Evolutionary conservation across 108 stramenopile species (phyloP).

Genomic region (Fragilaria radians): DNA sequence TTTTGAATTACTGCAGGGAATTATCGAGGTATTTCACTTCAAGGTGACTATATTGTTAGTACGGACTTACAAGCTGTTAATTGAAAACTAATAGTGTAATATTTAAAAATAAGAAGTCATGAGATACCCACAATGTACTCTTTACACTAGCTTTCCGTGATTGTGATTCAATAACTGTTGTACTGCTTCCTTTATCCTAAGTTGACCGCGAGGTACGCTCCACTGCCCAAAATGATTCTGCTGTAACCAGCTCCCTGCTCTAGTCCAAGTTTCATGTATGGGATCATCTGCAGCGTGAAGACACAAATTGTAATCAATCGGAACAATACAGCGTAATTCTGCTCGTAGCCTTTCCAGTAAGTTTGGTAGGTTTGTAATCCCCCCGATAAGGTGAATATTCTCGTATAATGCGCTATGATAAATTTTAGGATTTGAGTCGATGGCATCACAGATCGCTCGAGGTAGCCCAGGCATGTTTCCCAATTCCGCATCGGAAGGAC

Average conservation of each 20-base stretch:
- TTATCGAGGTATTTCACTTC: no score
- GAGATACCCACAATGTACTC: no score
- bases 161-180: background rate
- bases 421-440: conserved; percentile 59
- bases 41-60: no score
- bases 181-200: conserved; percentile 7
- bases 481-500: conserved; percentile 87
- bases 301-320: conserved; percentile 54
- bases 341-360: conserved; percentile 53
- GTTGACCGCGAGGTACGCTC: conserved; percentile 30
- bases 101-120: no score
- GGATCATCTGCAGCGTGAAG: conserved; percentile 61
- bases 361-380: conserved; percentile 75
- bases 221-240: conserved; percentile 11
- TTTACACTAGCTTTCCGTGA: background rate
- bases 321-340: conserved; percentile 69
- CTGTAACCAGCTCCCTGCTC: conserved; percentile 17
- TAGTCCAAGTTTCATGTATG: conserved; percentile 28
- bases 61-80: no score
- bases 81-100: no score
- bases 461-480: conserved; percentile 68
- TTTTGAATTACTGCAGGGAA: no score
- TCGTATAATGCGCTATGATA: conserved; percentile 75
- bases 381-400: conserved; percentile 79
- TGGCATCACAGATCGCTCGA: conserved; percentile 72